phyloP scores from a whole-genome alignment of 2,329 filamentous ascomycete species.

The Beauveria asiatica region DNA sequence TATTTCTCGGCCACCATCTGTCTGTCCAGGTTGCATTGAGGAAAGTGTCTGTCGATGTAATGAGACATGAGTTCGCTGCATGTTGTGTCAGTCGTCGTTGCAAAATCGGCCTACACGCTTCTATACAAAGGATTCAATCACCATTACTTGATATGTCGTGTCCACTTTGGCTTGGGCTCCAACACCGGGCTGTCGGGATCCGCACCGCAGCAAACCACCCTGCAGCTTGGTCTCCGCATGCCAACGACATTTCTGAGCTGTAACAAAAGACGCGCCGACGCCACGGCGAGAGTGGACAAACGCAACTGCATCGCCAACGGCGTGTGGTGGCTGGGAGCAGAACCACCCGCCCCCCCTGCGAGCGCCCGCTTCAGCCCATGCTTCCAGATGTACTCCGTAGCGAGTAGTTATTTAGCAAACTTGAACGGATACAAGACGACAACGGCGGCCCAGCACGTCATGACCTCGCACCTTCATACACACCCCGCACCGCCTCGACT shows the following conservation, averaged over 20 bases:
- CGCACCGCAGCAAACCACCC: conserved; percentile 2
- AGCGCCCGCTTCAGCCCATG: conserved; percentile 5
- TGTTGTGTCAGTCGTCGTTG: background rate
- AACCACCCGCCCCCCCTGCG: background rate
- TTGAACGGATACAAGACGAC: background rate
- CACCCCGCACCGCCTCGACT: background rate
- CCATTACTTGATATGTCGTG: background rate
- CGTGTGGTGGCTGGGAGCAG: background rate
- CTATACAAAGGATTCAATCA: background rate
- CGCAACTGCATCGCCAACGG: conserved; percentile 4
- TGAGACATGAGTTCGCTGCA: background rate
- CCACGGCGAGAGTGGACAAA: background rate
- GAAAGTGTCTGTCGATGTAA: background rate
- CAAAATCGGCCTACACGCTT: background rate
- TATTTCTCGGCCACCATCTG: background rate
- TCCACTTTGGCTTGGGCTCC: background rate
- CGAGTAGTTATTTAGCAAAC: background rate
- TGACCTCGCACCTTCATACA: background rate
- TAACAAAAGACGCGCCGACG: conserved; percentile 7
- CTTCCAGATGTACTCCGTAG: no score
- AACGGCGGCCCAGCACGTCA: background rate
- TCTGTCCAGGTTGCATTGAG: background rate
- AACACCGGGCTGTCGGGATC: conserved; percentile 8
- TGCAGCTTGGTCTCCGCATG: background rate
- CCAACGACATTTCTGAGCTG: conserved; percentile 7